Conservation (phyloP, 768 basidiomycete species). For the Chiua virens region DNA sequence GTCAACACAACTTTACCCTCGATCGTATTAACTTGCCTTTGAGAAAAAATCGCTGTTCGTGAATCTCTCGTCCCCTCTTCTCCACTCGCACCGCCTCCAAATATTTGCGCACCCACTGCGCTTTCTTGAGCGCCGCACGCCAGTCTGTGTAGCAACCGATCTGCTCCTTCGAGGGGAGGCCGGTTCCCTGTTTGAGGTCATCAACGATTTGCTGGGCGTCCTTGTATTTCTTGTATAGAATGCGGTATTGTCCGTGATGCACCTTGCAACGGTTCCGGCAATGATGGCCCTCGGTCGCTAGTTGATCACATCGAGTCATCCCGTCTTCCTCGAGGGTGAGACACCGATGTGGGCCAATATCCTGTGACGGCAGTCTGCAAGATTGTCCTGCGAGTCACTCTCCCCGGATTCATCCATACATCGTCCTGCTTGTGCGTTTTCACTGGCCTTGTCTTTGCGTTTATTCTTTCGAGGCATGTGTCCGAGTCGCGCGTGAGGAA, state of each 20-base stretch:
- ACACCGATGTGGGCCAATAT: conserved; percentile 1
- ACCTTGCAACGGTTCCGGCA: conserved; percentile 19
- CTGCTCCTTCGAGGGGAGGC: conserved; percentile 19
- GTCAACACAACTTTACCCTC: not conserved
- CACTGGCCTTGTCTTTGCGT: conserved; percentile 2
- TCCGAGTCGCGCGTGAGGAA: too few species aligned
- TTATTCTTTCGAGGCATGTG: conserved; percentile 11
- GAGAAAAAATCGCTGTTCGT: conserved; percentile 33
- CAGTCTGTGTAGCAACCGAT: conserved; percentile 14
- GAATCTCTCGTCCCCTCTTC: conserved; percentile 30
- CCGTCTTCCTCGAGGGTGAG: conserved; percentile 26
- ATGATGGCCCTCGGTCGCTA: conserved; percentile 21
- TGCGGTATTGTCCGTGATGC: conserved; percentile 28
- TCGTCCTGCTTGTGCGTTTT: not conserved
- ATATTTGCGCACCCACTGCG: conserved; percentile 25
- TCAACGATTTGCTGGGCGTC: conserved; percentile 28
- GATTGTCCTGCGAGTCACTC: too few species aligned
- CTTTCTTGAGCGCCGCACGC: conserved; percentile 16
- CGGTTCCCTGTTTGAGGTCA: conserved; percentile 1
- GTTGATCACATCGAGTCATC: conserved; percentile 21
- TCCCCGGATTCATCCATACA: too few species aligned
- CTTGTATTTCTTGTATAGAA: conserved; percentile 27
- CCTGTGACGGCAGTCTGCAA: not conserved
- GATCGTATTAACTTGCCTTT: conserved; percentile 21
- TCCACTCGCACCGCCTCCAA: conserved; percentile 35